Base-by-base conservation (phyloP, 345 rosid species). In the Lenwebbia sp. region DNA sequence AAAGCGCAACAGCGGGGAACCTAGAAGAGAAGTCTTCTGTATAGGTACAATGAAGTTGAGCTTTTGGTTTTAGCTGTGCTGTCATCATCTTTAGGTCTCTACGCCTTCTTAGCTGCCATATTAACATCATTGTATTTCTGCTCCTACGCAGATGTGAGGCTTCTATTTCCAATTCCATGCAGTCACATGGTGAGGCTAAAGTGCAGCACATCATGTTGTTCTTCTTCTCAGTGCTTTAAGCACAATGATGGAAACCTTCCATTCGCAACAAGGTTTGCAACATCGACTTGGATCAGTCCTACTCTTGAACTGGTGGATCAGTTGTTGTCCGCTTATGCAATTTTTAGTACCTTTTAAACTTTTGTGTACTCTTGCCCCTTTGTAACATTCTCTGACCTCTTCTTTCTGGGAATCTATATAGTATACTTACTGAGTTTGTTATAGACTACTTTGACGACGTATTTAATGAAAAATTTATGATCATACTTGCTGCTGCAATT, bases 1-100 rank as follows among this genome's bases (percentile, higher is more conserved):
- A 89, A 60, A 50, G 76, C 55, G 40, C 87, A 75, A 82, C 92
- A 19, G 54, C 56, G 10, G 84, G n/a, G 26, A 88, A 87, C 85
- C 54, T 84, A 86, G 89, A 87, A 85, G 84, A 89, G 88, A 89
- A 90, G 81, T 83, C 90, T 56, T 91, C 89, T 76, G 22, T 85
- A 56, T 90, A 89, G 92, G 84, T 88, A 74, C 75, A 76, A 85
- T 13, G 65, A 75, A 85, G 58, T 51, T 83, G 84, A 28, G 40
- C 25, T 25, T 13, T 83, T 83, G 25, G 54, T 57, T 51, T 55
- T 47, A n/a, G 33, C 41, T n/a, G 62, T 40, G 56, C 60, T 83
- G 58, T 83, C n/a, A 41, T 54, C 84, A 28, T 33, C 23, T 83
- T 83, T 54, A n/a, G 84, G 84, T 19, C 78, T 70, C 26, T 70